A percentile compares a stretch with the other conserved stretches of the same genome.
Conservation (phyloP, 2,329 filamentous ascomycete species). For the Colletotrichum endophyticum region DNA sequence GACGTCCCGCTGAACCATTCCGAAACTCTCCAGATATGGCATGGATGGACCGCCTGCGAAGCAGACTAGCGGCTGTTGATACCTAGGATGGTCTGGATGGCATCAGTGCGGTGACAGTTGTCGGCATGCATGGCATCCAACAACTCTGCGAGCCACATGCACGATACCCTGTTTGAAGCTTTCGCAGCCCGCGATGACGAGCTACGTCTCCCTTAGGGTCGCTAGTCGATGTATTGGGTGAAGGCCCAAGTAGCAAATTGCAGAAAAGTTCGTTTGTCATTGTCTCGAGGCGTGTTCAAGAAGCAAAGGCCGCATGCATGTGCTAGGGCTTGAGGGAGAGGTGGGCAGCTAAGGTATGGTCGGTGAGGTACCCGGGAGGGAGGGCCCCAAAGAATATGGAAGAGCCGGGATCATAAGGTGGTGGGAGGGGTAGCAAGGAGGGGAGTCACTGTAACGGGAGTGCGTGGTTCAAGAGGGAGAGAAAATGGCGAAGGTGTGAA, state of each 20-base stretch:
- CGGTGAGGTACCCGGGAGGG: slow-evolving; percentile 13
- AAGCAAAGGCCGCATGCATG: slow-evolving; percentile 1
- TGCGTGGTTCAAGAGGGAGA: neutral
- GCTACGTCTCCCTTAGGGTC: neutral
- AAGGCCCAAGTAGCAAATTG: neutral
- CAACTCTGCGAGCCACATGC: neutral
- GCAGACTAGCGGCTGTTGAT: slow-evolving; percentile 9
- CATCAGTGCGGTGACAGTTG: slow-evolving; percentile 14
- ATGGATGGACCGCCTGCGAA: neutral
- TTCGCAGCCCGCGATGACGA: neutral
- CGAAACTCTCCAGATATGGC: neutral
- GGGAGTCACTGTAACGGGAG: neutral
- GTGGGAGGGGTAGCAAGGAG: neutral
- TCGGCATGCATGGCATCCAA: slow-evolving; percentile 12
- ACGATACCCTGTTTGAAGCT: neutral
- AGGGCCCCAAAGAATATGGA: slow-evolving; percentile 9
- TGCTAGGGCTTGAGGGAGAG: neutral
- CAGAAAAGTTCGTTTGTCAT: neutral
- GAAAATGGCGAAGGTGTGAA: slow-evolving; percentile 4
- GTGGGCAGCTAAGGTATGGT: slow-evolving; percentile 1
- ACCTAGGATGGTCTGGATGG: slow-evolving; percentile 1
- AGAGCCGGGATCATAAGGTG: neutral
- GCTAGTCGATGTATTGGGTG: neutral
- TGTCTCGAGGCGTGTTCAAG: neutral
- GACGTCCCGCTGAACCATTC: slow-evolving; percentile 2